Evolutionary conservation across 108 stramenopile genomes (phyloP).

Genomic region (Cylindrotheca closterium): DNA sequence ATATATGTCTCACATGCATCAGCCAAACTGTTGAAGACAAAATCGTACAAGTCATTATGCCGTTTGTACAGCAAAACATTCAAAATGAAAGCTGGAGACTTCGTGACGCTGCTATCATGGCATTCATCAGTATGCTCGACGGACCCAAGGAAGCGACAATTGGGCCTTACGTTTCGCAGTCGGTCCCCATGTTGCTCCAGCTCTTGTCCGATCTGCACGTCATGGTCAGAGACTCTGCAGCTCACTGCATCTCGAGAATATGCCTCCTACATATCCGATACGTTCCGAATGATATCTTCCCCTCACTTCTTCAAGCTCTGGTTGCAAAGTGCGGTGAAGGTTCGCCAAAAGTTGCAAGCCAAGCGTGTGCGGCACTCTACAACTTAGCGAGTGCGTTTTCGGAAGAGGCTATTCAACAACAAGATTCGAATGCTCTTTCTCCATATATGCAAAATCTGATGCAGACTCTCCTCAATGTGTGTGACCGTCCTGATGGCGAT

Average conservation of each 20-base stretch:
- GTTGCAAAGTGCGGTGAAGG: constrained; percentile 63
- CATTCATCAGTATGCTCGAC: constrained; percentile 89
- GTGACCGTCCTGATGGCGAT: constrained; percentile 86
- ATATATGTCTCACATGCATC: constrained; percentile 78
- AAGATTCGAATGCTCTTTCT: constrained; percentile 78
- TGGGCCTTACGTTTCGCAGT: constrained; percentile 75
- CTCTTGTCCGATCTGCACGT: constrained; percentile 74
- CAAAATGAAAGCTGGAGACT: constrained; percentile 87
- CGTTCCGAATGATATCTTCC: constrained; percentile 80
- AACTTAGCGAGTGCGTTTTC: constrained; percentile 83
- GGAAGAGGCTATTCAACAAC: constrained; percentile 51
- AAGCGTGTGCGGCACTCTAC: constrained; percentile 91
- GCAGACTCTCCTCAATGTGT: constrained; percentile 73
- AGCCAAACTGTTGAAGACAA: constrained; percentile 83
- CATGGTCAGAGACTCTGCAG: constrained; percentile 90
- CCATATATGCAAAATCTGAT: constrained; percentile 74
- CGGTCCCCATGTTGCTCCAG: constrained; percentile 79
- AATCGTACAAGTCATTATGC: constrained; percentile 79
- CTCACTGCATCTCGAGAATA: constrained; percentile 89
- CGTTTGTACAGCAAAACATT: constrained; percentile 88
- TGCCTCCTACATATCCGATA: constrained; percentile 84
- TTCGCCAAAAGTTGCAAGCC: constrained; percentile 76
- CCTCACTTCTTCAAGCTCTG: constrained; percentile 75
- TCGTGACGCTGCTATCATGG: constrained; percentile 93
- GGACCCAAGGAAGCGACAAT: constrained; percentile 81